Conservation (phyloP, 2,329 filamentous ascomycete species). For the Graphilbum ipis-grandicollis region DNA sequence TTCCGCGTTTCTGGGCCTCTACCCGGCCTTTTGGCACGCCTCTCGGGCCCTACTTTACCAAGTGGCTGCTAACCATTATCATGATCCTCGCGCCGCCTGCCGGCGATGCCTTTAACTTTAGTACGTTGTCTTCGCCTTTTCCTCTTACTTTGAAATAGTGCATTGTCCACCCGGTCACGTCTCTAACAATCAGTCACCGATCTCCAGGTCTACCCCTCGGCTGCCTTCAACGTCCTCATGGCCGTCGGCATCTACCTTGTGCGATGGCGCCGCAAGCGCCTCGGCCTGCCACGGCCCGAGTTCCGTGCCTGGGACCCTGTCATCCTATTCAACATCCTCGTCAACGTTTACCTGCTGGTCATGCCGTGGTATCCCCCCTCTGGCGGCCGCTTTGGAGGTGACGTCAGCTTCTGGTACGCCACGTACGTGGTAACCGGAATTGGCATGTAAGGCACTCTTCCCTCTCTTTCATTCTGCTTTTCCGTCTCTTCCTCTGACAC, state of each 20-base stretch:
- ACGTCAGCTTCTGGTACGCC: slow-evolving; percentile 58
- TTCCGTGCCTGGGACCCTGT: slow-evolving; percentile 43
- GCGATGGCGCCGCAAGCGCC: slow-evolving; percentile 31
- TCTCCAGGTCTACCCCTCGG: slow-evolving; percentile 37
- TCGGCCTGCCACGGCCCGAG: slow-evolving; percentile 27
- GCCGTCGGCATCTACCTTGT: slow-evolving; percentile 39
- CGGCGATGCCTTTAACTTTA: slow-evolving; percentile 47
- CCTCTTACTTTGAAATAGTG: too few species aligned
- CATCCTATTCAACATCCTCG: slow-evolving; percentile 39
- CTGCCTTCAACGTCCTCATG: slow-evolving; percentile 39
- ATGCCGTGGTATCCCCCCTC: slow-evolving; percentile 58
- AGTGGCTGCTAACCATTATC: slow-evolving; percentile 36
- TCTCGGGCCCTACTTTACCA: slow-evolving; percentile 36
- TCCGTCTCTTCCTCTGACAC: neutral
- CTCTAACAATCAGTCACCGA: slow-evolving; percentile 27
- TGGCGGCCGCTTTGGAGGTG: slow-evolving; percentile 38
- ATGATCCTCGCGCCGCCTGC: slow-evolving; percentile 44
- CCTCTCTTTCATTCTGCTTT: neutral
- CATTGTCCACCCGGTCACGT: too few species aligned
- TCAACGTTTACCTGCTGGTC: slow-evolving; percentile 44
- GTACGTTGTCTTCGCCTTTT: slow-evolving; percentile 13
- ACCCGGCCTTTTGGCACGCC: slow-evolving; percentile 47
- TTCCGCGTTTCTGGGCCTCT: slow-evolving; percentile 39
- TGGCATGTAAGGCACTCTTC: slow-evolving; percentile 32
- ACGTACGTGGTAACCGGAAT: slow-evolving; percentile 51